Evolutionary conservation across 2,329 filamentous ascomycete species (phyloP), one percentile per base, ranked within the genome.

Genomic region (Fonsecaea nubica): DNA sequence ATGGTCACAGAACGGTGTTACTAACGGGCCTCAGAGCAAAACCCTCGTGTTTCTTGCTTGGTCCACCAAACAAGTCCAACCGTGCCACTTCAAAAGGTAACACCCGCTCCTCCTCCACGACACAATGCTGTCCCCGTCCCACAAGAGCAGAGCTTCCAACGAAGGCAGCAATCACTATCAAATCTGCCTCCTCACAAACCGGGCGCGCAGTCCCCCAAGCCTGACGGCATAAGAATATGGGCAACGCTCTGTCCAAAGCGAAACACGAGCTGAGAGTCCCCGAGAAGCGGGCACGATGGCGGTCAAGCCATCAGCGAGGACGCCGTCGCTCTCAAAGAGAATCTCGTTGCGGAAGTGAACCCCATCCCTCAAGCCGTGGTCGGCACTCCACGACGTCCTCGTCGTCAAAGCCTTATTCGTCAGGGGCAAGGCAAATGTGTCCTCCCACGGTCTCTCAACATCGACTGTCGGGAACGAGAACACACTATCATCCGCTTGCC

Each of bases 101-200:
- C 45, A 50, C 45, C 18, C 18, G 45, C 45, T 50, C 18, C 9
- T 50, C 21, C 45, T 50, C 45, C 7, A 50, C 45, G 45, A 50
- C 45, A 21, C 18, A 50, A 25, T 50, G 45, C 18, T 50, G 15
- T 21, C 45, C 45, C 45, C 18, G 18, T 50, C 10, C 7, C 45
- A 50, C 45, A 50, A 50, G 45, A 10, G 45, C 38, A 12, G 25
- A 10, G 8, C 7, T 50, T 12, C 8, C 18, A 21, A 9, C 18
- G 45, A 10, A 25, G 21, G 45, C 45, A 50, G 45, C 45, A 50
- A 50, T 8, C 18, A 25, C 8, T n/a, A 6, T 25, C 45, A 25
- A 50, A 50, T 1, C 45, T 10, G 18, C 45, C 45, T 50, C 45
- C 18, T 50, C 45, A 50, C 4, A 4, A 25, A 25, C 18, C 12